These are phyloP conservation scores for Rhizopus arrhizus DNA, from an alignment of 371 early-diverging fungal species.

Conservation along the genomic window DNA sequence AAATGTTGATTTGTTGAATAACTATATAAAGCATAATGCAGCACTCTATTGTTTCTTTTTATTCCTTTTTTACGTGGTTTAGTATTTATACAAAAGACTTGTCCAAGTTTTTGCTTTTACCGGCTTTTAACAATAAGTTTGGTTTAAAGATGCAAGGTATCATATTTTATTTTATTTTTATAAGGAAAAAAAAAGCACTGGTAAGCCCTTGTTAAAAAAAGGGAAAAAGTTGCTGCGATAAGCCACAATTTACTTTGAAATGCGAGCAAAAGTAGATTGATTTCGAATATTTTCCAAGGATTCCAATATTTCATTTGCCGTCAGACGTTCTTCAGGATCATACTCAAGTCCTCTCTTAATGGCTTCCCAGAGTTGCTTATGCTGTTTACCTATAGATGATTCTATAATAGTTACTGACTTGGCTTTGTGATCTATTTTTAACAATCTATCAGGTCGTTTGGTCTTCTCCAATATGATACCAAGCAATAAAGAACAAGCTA, in stretches of 20 bases:
- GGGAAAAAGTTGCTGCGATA: not conserved
- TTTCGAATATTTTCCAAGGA: not conserved
- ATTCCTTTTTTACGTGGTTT: not conserved
- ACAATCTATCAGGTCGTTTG: not conserved
- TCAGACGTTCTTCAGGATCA: not conserved
- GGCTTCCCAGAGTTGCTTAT: not conserved
- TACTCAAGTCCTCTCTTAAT: not conserved
- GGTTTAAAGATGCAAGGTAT: constrained; percentile 14
- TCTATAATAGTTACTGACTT: not conserved
- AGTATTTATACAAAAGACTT: not conserved
- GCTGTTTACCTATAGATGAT: not conserved
- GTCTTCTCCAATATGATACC: not conserved
- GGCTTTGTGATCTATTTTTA: not conserved
- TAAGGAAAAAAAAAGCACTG: not conserved
- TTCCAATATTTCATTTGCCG: not conserved
- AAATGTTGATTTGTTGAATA: not conserved
- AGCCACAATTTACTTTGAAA: not conserved
- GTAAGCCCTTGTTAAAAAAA: not conserved
- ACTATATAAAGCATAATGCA: not conserved
- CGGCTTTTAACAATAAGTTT: constrained; percentile 1
- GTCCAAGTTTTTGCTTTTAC: not conserved
- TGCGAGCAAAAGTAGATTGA: not conserved
- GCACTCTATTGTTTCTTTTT: not conserved
- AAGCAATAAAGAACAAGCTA: not conserved
- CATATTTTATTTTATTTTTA: constrained; percentile 4